Conservation (phyloP, 2,329 filamentous ascomycete genomes). For the Emergomyces pasteurianus region DNA sequence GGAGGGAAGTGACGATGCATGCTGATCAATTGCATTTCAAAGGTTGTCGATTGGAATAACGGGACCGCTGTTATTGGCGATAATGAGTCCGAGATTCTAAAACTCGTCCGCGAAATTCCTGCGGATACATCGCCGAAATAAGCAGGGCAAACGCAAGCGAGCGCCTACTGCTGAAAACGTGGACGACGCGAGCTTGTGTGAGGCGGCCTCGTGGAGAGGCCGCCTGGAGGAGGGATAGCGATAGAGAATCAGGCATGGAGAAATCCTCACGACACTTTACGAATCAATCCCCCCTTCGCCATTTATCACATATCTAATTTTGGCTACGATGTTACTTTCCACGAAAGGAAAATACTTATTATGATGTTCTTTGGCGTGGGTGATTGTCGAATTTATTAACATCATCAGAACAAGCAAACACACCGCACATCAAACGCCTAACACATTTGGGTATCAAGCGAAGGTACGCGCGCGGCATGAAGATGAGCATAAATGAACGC, state of each 20-base stretch:
- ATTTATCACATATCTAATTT: background rate
- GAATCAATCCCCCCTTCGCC: background rate
- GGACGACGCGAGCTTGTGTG: background rate
- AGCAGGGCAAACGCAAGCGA: conserved; percentile 4
- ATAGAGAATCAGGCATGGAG: background rate
- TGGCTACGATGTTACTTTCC: background rate
- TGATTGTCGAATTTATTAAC: background rate
- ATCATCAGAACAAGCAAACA: background rate
- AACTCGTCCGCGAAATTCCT: conserved; percentile 54
- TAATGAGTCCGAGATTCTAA: conserved; percentile 76
- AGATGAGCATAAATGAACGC: too few relatives aligned
- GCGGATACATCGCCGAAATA: conserved; percentile 20
- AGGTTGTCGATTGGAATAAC: conserved; percentile 83
- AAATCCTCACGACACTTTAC: too few relatives aligned
- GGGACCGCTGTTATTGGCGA: conserved; percentile 54
- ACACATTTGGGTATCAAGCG: too few relatives aligned
- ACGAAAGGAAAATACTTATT: background rate
- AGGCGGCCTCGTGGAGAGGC: background rate
- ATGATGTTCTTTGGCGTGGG: background rate
- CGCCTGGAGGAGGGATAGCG: background rate
- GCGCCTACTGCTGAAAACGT: background rate
- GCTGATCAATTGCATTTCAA: conserved; percentile 9
- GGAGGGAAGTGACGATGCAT: conserved; percentile 5
- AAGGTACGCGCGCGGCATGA: too few relatives aligned
- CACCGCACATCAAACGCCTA: too few relatives aligned